Evolutionary conservation across 2,329 filamentous ascomycete genomes (phyloP).

Genomic region (Hawksworthiomyces lignivorus): DNA sequence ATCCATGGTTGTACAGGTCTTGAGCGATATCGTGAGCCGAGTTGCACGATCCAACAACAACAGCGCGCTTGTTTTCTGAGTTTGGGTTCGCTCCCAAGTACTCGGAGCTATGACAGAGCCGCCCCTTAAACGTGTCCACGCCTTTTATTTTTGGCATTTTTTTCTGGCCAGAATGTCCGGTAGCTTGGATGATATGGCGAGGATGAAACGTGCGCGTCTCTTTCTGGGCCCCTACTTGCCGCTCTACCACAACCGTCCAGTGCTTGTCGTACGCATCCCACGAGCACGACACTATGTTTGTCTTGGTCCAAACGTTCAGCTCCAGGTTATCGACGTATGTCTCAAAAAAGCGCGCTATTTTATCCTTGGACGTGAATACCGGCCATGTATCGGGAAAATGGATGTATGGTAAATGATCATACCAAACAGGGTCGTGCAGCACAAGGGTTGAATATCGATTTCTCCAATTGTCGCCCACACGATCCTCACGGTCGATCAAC

Average conservation of each 20-base stretch:
- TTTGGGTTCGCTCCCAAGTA: constrained; percentile 36
- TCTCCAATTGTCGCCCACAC: constrained; percentile 58
- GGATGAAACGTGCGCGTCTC: constrained; percentile 51
- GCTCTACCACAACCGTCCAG: constrained; percentile 50
- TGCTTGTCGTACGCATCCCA: constrained; percentile 41
- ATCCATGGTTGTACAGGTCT: constrained; percentile 50
- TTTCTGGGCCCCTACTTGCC: constrained; percentile 34
- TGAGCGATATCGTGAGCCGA: constrained; percentile 53
- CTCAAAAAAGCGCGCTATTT: constrained; percentile 61
- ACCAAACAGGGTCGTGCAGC: constrained; percentile 59
- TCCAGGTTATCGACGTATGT: constrained; percentile 57
- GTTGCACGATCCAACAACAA: constrained; percentile 53
- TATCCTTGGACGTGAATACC: constrained; percentile 64
- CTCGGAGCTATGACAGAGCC: constrained; percentile 47
- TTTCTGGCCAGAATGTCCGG: constrained; percentile 61
- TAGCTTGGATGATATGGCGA: constrained; percentile 58
- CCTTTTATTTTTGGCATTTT: constrained; percentile 51
- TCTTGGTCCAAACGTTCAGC: constrained; percentile 57
- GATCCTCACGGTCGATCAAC: constrained; percentile 50
- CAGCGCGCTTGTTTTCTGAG: constrained; percentile 29
- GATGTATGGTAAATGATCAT: constrained; percentile 55
- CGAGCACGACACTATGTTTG: constrained; percentile 36
- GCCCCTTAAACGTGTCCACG: constrained; percentile 41
- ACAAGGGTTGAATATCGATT: constrained; percentile 56
- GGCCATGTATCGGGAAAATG: constrained; percentile 59